Evolutionary conservation across 805 yeast species (phyloP), one percentile per base, ranked within the genome.

Genomic region (Schwanniomyces pseudopolymorphus): DNA sequence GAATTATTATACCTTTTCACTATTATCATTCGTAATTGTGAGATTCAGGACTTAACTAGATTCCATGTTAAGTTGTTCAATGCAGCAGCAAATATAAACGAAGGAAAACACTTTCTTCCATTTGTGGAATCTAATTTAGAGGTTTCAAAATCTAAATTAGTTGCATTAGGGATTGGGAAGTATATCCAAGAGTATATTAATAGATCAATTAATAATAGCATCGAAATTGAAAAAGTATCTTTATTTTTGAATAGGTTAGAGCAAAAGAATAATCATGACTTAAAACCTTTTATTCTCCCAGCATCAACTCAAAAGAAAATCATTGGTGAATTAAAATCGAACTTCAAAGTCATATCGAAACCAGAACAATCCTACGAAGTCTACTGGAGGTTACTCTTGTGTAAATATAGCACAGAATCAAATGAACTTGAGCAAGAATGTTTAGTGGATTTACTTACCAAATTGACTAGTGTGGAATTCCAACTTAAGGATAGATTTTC

Each of bases 11-110:
- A 80, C 52, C 61, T 82, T 33, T 68, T 79, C 40, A 62, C 81
- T 2, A 61, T 79, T 11, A 50, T 82, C 21, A 59, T 83, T 43
- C 79, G 89, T 70, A 83, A 84, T 57, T 65, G 82, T 56, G 80
- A 78, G 35, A 56, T 76, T 13, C 68, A 69, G 45, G 64, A 65
- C 6, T 64, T 84, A 44, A 74, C 81, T 1, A 77, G 72, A 52
- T 64, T 64, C 40, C 83, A 80, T 55, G 69, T 69, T 21, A 51
- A 54, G 10, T 56, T 83, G 20, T 73, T 79, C 50, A 72, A 70
- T 5, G 63, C 66, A 21, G 64, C 77, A 53, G 31, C 26, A 7
- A 36, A 14, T 11, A 43, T 47, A 3, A 40, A 50, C 42, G 19
- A 50, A 57, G n/a, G 54, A 13, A 43, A 55, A 10, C 60, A 66